phyloP scores from a whole-genome alignment of 2,329 filamentous ascomycete genomes.

The Pseudogymnoascus sp. region DNA sequence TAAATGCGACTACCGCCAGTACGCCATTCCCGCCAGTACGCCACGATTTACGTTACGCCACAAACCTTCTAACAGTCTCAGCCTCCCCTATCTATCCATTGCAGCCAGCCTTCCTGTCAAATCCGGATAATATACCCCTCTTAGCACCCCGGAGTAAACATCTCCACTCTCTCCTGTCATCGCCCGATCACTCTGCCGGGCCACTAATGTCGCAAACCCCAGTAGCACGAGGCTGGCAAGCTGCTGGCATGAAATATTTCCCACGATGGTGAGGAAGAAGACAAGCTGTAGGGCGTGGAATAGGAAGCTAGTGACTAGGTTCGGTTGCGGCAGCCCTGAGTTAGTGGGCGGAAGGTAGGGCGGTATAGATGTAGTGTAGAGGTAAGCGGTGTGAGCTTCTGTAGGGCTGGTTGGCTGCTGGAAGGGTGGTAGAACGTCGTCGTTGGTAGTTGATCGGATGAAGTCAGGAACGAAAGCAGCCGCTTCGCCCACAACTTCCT shows the following conservation, averaged over 20 bases:
- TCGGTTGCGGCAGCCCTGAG: background rate
- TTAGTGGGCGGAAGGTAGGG: background rate
- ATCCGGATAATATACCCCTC: background rate
- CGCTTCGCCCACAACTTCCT: background rate
- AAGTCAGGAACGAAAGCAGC: background rate
- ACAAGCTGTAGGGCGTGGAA: background rate
- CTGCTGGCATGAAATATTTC: background rate
- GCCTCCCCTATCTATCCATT: background rate
- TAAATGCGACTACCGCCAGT: no score
- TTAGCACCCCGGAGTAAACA: background rate
- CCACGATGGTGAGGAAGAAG: background rate
- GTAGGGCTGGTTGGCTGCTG: background rate
- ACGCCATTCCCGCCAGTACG: no score
- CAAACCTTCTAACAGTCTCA: background rate
- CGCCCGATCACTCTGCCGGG: conserved; percentile 45
- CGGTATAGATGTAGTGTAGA: background rate
- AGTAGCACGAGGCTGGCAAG: background rate
- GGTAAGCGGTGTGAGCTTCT: background rate
- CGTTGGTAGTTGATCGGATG: background rate
- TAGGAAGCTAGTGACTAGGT: background rate
- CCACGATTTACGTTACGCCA: no score
- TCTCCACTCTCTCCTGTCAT: conserved; percentile 53
- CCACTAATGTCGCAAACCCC: background rate
- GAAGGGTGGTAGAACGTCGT: background rate
- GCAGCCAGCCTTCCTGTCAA: background rate